Percentiles rank a stretch among this genome's conserved stretches.
Conservation (phyloP, 1,139 yeast genomes). For the Sugiyamaella sp. region DNA sequence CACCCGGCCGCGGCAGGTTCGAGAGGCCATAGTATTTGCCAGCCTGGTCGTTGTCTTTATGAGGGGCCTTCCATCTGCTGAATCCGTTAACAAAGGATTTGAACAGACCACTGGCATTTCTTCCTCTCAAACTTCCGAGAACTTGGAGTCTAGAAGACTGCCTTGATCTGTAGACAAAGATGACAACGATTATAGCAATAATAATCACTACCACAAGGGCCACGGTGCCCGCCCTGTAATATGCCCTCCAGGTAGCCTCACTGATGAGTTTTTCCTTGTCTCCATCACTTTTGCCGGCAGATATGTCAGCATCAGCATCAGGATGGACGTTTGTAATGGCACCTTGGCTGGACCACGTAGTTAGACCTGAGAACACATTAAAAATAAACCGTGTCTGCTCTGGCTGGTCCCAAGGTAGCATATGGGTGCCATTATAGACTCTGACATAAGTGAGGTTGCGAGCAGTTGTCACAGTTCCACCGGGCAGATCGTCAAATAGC, state of each 20-base stretch:
- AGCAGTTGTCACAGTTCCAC: conserved; percentile 47
- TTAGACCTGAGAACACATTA: conserved; percentile 40
- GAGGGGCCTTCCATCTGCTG: conserved; percentile 35
- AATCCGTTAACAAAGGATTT: conserved; percentile 34
- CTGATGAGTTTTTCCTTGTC: conserved; percentile 31
- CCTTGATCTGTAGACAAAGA: conserved; percentile 29
- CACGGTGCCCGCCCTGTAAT: conserved; percentile 45
- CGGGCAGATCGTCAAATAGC: conserved; percentile 35
- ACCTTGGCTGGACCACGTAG: conserved; percentile 29
- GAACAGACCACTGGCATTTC: conserved; percentile 21
- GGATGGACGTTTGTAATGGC: conserved; percentile 21
- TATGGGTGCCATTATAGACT: conserved; percentile 80
- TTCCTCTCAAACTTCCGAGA: conserved; percentile 11
- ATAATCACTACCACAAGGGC: conserved; percentile 43
- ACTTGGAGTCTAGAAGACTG: conserved; percentile 11
- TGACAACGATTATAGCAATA: conserved; percentile 30
- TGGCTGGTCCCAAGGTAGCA: conserved; percentile 91
- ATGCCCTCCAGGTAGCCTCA: conserved; percentile 45
- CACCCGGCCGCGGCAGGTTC: conserved; percentile 15
- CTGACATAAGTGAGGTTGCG: conserved; percentile 78
- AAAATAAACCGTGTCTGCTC: conserved; percentile 66
- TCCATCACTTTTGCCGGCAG: background rate
- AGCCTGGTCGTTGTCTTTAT: conserved; percentile 8
- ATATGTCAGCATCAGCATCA: conserved; percentile 16
- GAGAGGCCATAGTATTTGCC: conserved; percentile 23